phyloP scores from a whole-genome alignment of 495 filamentous ascomycete genomes.

The Podospora pseudocomata region DNA sequence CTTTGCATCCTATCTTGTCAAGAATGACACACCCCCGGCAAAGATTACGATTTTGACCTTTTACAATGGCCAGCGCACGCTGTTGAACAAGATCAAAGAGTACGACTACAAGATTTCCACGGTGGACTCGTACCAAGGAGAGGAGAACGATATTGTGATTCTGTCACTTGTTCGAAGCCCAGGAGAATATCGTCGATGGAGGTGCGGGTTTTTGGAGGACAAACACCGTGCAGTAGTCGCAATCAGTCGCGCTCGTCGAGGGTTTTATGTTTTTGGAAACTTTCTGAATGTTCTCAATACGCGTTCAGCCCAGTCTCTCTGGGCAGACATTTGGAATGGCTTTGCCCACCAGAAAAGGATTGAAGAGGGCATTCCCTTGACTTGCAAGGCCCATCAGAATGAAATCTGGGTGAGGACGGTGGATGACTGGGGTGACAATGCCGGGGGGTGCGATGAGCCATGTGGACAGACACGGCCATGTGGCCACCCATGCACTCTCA shows the following conservation, averaged over 20 bases:
- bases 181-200: conserved; percentile 16
- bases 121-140: conserved; percentile 91
- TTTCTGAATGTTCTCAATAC: conserved; percentile 48
- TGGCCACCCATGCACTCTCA: conserved; percentile 41
- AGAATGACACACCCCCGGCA: conserved; percentile 55
- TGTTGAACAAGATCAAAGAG: conserved; percentile 39
- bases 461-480: conserved; percentile 47
- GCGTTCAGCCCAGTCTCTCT: conserved; percentile 38
- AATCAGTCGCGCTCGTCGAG: conserved; percentile 77
- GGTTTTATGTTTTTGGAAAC: conserved; percentile 88
- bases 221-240: conserved; percentile 84
- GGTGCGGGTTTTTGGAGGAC: conserved; percentile 69
- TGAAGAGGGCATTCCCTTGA: conserved; percentile 34
- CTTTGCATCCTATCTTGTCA: conserved; percentile 68
- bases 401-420: conserved; percentile 40
- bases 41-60: conserved; percentile 86
- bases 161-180: conserved; percentile 78
- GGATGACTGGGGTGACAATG: conserved; percentile 50
- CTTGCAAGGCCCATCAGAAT: conserved; percentile 39
- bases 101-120: conserved; percentile 65
- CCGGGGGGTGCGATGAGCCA: conserved; percentile 55
- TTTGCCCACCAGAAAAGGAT: conserved; percentile 27
- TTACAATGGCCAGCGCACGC: conserved; percentile 81
- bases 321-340: conserved; percentile 33
- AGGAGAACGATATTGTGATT: conserved; percentile 85